phyloP scores from a whole-genome alignment of 192 early-diverging fungal species.

The Coemansia sp. region DNA sequence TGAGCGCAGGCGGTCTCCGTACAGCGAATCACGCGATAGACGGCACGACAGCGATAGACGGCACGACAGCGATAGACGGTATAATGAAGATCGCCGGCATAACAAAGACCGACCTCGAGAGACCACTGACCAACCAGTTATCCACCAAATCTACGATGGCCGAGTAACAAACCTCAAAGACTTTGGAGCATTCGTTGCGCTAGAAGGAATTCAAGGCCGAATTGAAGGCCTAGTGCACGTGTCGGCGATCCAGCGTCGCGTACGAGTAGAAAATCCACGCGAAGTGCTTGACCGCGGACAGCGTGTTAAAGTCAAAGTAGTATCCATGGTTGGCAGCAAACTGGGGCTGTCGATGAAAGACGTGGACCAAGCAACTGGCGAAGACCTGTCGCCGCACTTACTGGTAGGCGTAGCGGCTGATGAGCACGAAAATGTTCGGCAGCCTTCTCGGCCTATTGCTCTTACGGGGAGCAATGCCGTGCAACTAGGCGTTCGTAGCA shows the following conservation, averaged over 20 bases:
- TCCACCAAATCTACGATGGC: slow-evolving; percentile 93
- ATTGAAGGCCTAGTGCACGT: slow-evolving; percentile 93
- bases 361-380: slow-evolving; percentile 89
- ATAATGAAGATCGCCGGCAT: background rate
- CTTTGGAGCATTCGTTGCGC: slow-evolving; percentile 89
- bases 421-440: background rate
- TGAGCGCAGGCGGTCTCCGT: background rate
- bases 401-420: slow-evolving; percentile 53
- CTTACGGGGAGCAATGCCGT: slow-evolving; percentile 36
- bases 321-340: slow-evolving; percentile 81
- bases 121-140: slow-evolving; percentile 63
- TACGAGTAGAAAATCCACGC: slow-evolving; percentile 71
- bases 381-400: slow-evolving; percentile 82
- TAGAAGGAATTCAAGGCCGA: slow-evolving; percentile 76
- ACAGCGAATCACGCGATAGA: background rate
- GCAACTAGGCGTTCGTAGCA: slow-evolving; percentile 15
- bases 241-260: slow-evolving; percentile 62
- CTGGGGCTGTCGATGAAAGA: slow-evolving; percentile 93
- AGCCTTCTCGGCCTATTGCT: slow-evolving; percentile 10
- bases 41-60: background rate
- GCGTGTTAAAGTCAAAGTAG: slow-evolving; percentile 89
- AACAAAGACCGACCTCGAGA: background rate
- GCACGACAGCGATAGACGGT: background rate
- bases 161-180: slow-evolving; percentile 80
- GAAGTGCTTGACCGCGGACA: slow-evolving; percentile 87